Conservation (phyloP, 2,329 filamentous ascomycete species). For the Curvularia spicifera region DNA sequence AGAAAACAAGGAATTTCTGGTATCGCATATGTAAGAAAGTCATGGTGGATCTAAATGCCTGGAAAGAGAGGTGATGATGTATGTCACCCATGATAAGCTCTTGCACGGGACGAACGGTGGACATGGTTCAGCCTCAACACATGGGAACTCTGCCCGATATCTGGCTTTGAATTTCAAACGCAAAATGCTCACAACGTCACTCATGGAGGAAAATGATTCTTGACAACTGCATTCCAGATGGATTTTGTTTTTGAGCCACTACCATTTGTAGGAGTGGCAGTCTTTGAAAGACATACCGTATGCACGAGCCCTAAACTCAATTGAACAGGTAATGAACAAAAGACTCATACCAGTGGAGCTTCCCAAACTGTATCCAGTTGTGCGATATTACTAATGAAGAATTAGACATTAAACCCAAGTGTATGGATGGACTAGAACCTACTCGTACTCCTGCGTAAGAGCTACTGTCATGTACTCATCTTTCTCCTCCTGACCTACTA, state of each 20-base stretch:
- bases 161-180: not conserved
- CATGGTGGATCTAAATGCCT: not conserved
- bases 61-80: not conserved
- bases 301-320: no score
- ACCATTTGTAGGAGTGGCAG: no score
- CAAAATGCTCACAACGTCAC: not conserved
- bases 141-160: not conserved
- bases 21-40: not conserved
- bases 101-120: not conserved
- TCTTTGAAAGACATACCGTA: no score
- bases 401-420: not conserved
- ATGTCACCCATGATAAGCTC: not conserved
- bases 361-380: no score
- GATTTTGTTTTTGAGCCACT: no score
- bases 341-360: no score
- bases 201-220: no score
- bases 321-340: no score
- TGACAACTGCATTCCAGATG: no score
- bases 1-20: not conserved
- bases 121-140: not conserved
- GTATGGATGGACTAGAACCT: not conserved
- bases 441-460: slow-evolving; percentile 4
- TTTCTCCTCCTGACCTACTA: slow-evolving; percentile 26
- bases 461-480: slow-evolving; percentile 27
- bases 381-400: not conserved